A percentile compares a stretch with the other conserved stretches of the same genome.
Conservation (phyloP, 148 eudicot genomes). For the Chenopodium berlandieri region DNA sequence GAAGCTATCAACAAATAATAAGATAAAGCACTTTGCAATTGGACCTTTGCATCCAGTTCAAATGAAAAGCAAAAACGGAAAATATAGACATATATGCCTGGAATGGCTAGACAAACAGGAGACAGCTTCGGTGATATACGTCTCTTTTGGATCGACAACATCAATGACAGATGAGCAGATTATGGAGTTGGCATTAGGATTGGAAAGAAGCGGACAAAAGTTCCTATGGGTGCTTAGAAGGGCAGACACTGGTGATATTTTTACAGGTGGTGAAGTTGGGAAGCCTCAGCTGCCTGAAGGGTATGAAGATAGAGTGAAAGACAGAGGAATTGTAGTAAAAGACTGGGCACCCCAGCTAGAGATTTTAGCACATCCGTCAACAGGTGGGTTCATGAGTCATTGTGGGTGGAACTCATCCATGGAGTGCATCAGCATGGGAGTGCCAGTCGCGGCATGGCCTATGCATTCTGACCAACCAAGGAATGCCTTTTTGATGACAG, state of each 20-base stretch:
- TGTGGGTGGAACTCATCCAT: constrained; percentile 81
- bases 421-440: constrained; percentile 63
- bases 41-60: constrained; percentile 41
- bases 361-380: constrained; percentile 46
- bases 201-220: constrained; percentile 48
- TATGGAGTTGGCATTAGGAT: constrained; percentile 55
- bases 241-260: constrained; percentile 18
- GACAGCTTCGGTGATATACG: constrained; percentile 47
- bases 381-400: constrained; percentile 60
- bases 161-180: constrained; percentile 46
- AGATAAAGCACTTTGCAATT: constrained; percentile 26
- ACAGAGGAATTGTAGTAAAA: constrained; percentile 41
- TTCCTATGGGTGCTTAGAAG: constrained; percentile 69
- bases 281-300: constrained; percentile 45
- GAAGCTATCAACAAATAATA: too few species aligned
- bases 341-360: constrained; percentile 74
- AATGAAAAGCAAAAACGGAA: neutral
- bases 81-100: constrained; percentile 27
- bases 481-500: constrained; percentile 40
- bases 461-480: constrained; percentile 69
- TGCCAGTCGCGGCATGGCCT: constrained; percentile 61
- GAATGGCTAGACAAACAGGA: constrained; percentile 60
- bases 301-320: constrained; percentile 50
- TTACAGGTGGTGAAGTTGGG: constrained; percentile 9
- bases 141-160: constrained; percentile 62